Evolutionary conservation across 345 rosid genomes (phyloP).

Genomic region (Eucalyptus cloeziana): DNA sequence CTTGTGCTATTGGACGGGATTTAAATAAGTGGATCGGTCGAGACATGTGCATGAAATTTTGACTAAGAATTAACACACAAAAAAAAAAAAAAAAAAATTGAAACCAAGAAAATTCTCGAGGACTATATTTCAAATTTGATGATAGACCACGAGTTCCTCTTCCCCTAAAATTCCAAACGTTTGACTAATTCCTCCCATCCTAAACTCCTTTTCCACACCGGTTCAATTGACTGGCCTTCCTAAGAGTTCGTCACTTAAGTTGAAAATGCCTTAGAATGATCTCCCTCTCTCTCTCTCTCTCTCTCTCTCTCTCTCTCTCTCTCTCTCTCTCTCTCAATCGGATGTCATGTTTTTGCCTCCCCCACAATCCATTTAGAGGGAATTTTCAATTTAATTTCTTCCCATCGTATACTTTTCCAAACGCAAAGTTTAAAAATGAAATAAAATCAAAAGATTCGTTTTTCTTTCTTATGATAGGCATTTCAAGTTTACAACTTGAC

Average conservation of each 20-base stretch:
- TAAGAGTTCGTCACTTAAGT: background rate
- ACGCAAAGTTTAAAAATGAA: background rate
- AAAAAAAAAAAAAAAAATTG: rapidly evolving
- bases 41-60: background rate
- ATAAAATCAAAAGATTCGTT: background rate
- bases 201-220: background rate
- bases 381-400: background rate
- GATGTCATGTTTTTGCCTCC: background rate
- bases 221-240: background rate
- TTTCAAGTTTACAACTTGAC: background rate
- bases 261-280: background rate
- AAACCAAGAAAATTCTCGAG: background rate
- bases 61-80: background rate
- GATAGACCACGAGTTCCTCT: background rate
- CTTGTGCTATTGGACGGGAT: background rate
- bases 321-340: background rate
- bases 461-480: background rate
- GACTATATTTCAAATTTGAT: background rate
- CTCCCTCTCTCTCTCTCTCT: background rate
- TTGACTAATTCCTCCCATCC: background rate
- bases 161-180: background rate
- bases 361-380: background rate
- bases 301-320: background rate
- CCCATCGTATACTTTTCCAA: background rate
- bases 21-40: background rate